These are phyloP conservation scores for Ophioceras dolichostomum DNA, from an alignment of 2,329 filamentous ascomycete species.

Conservation along the genomic window DNA sequence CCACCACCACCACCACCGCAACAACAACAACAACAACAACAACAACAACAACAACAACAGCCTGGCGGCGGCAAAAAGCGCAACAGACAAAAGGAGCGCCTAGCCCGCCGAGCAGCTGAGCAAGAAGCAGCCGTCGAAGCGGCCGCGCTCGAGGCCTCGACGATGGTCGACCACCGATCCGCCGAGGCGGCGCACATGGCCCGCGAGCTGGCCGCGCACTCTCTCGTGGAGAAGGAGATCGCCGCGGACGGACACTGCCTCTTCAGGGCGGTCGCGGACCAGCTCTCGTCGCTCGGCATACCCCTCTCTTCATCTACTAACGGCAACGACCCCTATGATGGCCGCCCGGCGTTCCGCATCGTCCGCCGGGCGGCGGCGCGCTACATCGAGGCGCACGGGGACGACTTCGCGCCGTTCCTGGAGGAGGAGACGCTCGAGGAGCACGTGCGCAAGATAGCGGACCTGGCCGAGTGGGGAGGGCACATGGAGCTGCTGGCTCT, in stretches of 20 bases:
- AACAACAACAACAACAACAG: conserved; percentile 12
- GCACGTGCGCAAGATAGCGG: conserved; percentile 65
- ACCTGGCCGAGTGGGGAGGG: conserved; percentile 93
- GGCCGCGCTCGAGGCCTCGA: conserved; percentile 64
- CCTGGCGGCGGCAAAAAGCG: conserved; percentile 49
- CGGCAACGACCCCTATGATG: conserved; percentile 10
- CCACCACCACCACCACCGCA: conserved; percentile 54
- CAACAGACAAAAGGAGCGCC: conserved; percentile 81
- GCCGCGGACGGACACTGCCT: conserved; percentile 88
- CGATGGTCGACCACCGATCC: conserved; percentile 60
- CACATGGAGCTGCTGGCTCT: conserved; percentile 82
- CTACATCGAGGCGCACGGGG: conserved; percentile 62
- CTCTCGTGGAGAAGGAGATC: conserved; percentile 65
- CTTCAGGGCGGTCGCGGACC: conserved; percentile 83
- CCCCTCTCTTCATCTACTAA: conserved; percentile 19
- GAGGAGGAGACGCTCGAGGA: conserved; percentile 69
- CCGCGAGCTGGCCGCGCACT: conserved; percentile 47
- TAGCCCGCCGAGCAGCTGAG: conserved; percentile 81
- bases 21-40: conserved; percentile 31
- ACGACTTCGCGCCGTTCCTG: conserved; percentile 78
- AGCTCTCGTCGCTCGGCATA: conserved; percentile 46
- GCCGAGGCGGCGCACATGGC: conserved; percentile 62
- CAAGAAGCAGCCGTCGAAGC: conserved; percentile 55
- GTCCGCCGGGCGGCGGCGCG: conserved; percentile 62
- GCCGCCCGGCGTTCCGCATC: conserved; percentile 43